Conservation (phyloP, 106 monocot species). For the Alisma plantagoaquatica region DNA sequence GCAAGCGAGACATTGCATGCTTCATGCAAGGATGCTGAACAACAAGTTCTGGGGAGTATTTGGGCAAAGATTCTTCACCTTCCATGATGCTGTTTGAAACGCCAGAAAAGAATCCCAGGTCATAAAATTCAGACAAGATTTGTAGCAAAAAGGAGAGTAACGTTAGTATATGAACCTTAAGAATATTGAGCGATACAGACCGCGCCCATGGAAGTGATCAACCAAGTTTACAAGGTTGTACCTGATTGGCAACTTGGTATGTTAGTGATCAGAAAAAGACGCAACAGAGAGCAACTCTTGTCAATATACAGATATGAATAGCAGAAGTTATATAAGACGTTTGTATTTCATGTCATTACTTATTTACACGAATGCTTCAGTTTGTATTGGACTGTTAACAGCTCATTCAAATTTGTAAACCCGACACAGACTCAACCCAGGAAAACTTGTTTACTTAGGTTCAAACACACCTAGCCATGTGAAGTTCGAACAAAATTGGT, state of each 20-base stretch:
- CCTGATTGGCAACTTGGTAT: no score
- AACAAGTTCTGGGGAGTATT: constrained; percentile 74
- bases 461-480: no score
- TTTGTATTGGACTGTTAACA: no score
- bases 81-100: constrained; percentile 80
- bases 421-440: no score
- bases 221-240: constrained; percentile 89
- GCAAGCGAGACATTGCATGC: constrained; percentile 45
- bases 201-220: constrained; percentile 89
- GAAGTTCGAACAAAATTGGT: no score
- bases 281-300: constrained; percentile 2
- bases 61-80: constrained; percentile 73
- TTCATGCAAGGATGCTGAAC: constrained; percentile 38
- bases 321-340: no score
- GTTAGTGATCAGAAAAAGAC: constrained; percentile 3
- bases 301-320: neutral
- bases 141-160: no score
- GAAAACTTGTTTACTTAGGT: no score
- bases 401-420: no score
- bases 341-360: no score
- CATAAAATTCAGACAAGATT: no score
- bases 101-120: neutral
- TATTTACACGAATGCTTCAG: no score
- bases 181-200: constrained; percentile 85
- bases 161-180: constrained; percentile 44